A percentile compares a stretch with the other conserved stretches of the same genome.
Evolutionary conservation across 768 basidiomycete species (phyloP).

Genomic region (Tricholoma saponaceum): DNA sequence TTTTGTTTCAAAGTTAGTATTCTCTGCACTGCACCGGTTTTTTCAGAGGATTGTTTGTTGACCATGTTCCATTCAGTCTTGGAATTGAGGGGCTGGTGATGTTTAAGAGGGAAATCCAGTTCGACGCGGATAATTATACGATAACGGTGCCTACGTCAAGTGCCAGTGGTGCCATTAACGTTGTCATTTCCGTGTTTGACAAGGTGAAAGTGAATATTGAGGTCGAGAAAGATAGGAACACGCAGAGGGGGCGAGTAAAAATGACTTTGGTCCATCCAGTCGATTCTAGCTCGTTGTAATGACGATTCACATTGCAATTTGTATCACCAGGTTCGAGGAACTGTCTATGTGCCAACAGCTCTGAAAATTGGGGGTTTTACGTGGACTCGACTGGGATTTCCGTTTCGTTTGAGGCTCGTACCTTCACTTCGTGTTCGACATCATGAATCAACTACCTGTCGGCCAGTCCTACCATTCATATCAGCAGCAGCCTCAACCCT

Average conservation of each 20-base stretch:
- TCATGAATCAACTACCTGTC: too few species aligned
- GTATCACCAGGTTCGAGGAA: not conserved
- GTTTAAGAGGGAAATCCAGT: slow-evolving; percentile 87
- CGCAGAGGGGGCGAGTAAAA: slow-evolving; percentile 85
- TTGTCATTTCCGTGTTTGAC: slow-evolving; percentile 85
- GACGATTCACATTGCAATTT: not conserved
- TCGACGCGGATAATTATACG: slow-evolving; percentile 88
- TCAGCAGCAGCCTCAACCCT: too few species aligned
- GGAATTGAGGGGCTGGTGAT: slow-evolving; percentile 93
- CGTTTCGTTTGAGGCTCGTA: too few species aligned
- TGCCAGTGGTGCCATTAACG: slow-evolving; percentile 28
- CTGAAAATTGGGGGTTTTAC: too few species aligned
- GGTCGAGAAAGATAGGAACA: slow-evolving; percentile 94
- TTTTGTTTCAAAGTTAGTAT: slow-evolving; percentile 83
- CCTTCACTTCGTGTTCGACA: too few species aligned
- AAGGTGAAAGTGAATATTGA: slow-evolving; percentile 87
- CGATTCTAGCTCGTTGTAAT: slow-evolving; percentile 44
- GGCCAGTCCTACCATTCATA: too few species aligned
- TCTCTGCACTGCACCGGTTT: not conserved
- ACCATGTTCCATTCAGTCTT: slow-evolving; percentile 48
- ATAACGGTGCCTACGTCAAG: slow-evolving; percentile 58
- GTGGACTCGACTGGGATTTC: too few species aligned
- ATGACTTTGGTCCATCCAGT: slow-evolving; percentile 73
- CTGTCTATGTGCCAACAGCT: too few species aligned
- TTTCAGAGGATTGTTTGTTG: not conserved